Evolutionary conservation across 352 stramenopile genomes (phyloP), one percentile per base, ranked within the genome.

Genomic region (Phytophthora tubulina): DNA sequence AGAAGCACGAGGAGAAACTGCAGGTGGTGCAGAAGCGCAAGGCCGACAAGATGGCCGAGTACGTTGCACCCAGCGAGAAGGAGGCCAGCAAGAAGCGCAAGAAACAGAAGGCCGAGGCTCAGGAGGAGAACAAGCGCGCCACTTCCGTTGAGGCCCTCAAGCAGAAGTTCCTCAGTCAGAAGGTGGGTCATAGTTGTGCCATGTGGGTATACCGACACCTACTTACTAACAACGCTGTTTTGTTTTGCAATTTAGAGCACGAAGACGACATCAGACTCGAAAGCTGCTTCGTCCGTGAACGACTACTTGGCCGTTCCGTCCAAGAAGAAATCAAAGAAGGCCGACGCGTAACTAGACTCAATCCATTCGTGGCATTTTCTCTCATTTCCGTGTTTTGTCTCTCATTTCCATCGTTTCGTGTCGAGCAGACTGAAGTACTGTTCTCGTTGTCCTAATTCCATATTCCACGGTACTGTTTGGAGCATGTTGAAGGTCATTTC

Each of bases 81-180:
- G 85, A 91, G 60, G 79, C 58, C 10, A 78, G 55, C 53, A 91
- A 93, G 80, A 96, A 96, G 73, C 86, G 88, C 41, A 94, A 94
- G 74, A 79, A 87, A 55, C 90, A 93, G 51, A 81, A 88, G 50
- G 72, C 60, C 6, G 70, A 81, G 21, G 74, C 56, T 4, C 57
- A 81, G 60, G 75, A 81, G 9, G 70, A 85, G 52, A 82, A 86
- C 45, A 81, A 85, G 55, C 84, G 81, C 36, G 76, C 72, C 10
- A 70, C 73, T 39, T 93, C 86, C 5, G 76, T 96, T 31, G 72
- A 92, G 38, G 78, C 80, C 2, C 83, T 96, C 59, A 96, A 96
- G 76, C 83, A 83, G 70, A 96, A 96, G 58, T 94, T 96, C 68
- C 78, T 94, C 11, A 90, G 46, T 61, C 84, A 94, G 45, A 89